Conservation (phyloP, 73 alveolate species). For the Uronychia binucleata region DNA sequence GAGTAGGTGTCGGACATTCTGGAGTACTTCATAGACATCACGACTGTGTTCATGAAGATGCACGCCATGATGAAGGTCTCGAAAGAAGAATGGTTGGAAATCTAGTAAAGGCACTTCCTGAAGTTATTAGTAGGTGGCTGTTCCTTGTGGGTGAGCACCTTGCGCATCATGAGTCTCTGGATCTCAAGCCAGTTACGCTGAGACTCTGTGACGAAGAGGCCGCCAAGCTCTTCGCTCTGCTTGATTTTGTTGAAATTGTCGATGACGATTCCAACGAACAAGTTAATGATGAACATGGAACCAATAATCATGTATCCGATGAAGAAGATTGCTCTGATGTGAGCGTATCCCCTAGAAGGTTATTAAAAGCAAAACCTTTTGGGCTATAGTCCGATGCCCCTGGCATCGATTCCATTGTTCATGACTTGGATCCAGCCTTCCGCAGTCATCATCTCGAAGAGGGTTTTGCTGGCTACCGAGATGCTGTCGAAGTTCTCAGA, state of each 20-base stretch:
- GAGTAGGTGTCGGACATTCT: background rate
- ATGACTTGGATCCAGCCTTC: slow-evolving; percentile 42
- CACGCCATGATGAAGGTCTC: slow-evolving; percentile 9
- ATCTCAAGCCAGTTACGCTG: slow-evolving; percentile 17
- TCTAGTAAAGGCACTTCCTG: background rate
- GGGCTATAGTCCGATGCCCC: slow-evolving; percentile 26
- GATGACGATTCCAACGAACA: slow-evolving; percentile 28
- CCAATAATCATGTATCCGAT: slow-evolving; percentile 24
- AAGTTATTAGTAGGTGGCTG: slow-evolving; percentile 2
- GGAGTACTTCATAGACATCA: slow-evolving; percentile 10
- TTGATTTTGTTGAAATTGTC: slow-evolving; percentile 20
- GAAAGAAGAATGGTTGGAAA: background rate
- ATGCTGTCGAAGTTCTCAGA: slow-evolving; percentile 62
- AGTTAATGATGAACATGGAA: slow-evolving; percentile 10
- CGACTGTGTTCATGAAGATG: slow-evolving; percentile 15
- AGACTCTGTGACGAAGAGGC: background rate
- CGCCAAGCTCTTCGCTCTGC: slow-evolving; percentile 50
- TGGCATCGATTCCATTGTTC: slow-evolving; percentile 34
- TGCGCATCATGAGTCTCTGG: background rate
- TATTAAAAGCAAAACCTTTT: background rate
- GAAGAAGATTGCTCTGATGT: background rate
- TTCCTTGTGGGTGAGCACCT: background rate
- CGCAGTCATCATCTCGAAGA: slow-evolving; percentile 43
- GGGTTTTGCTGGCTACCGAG: slow-evolving; percentile 32
- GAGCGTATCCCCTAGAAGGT: background rate